Percentiles rank a stretch among this genome's conserved stretches.
Conservation (phyloP, 257 asterid genomes). For the Ocimum tenuiflorum region DNA sequence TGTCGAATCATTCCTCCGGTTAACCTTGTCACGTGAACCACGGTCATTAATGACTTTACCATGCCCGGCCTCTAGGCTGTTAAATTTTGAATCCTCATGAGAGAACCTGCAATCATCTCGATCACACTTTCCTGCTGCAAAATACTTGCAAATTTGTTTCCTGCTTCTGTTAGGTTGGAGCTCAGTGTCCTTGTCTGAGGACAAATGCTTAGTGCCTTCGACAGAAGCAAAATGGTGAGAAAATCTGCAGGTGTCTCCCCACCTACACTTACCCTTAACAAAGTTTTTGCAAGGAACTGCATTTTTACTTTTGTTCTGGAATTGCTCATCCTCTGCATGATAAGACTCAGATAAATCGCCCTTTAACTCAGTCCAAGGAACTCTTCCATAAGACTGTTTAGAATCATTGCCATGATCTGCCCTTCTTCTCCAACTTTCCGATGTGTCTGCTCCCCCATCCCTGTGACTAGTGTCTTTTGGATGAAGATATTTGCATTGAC, state of each 20-base stretch:
- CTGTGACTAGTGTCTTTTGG: slow-evolving; percentile 29
- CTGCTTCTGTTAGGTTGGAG: slow-evolving; percentile 29
- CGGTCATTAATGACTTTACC: slow-evolving; percentile 30
- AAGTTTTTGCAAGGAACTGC: slow-evolving; percentile 54
- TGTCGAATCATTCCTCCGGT: slow-evolving; percentile 24
- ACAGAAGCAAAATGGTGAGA: slow-evolving; percentile 50
- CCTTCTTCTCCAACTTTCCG: slow-evolving; percentile 41
- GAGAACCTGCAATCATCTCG: slow-evolving; percentile 64
- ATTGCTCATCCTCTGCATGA: slow-evolving; percentile 41
- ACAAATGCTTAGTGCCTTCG: slow-evolving; percentile 30
- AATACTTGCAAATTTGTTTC: slow-evolving; percentile 58
- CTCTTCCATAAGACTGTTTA: slow-evolving; percentile 38
- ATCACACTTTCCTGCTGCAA: slow-evolving; percentile 68
- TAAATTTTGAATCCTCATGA: slow-evolving; percentile 47
- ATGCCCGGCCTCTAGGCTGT: slow-evolving; percentile 32
- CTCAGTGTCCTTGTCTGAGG: slow-evolving; percentile 38
- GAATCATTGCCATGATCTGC: slow-evolving; percentile 29
- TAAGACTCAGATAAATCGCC: slow-evolving; percentile 39
- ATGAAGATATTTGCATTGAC: slow-evolving; percentile 62
- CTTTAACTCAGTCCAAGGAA: slow-evolving; percentile 36
- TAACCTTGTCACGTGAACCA: slow-evolving; percentile 21
- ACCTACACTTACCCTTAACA: slow-evolving; percentile 54
- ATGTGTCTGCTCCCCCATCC: slow-evolving; percentile 28
- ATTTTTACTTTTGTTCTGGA: slow-evolving; percentile 40
- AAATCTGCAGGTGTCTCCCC: slow-evolving; percentile 77